A percentile compares a stretch with the other conserved stretches of the same genome.
These are phyloP conservation scores for Brachypodium distachyon DNA, from an alignment of 202 grass and related monocot species.

Conservation along the genomic window DNA sequence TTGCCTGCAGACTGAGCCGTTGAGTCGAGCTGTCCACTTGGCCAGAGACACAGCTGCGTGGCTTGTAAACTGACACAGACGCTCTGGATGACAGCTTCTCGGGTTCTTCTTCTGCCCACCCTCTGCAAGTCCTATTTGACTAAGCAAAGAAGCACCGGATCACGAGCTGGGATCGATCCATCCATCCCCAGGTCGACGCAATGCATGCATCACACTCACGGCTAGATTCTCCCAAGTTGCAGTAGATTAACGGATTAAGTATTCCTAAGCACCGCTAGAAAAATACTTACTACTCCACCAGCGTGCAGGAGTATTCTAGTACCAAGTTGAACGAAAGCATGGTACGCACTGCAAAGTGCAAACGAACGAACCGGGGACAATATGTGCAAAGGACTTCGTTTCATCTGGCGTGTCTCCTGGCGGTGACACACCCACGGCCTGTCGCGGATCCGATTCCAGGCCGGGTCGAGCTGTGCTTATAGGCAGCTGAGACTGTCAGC, in stretches of 20 bases:
- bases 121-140: neutral
- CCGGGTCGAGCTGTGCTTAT: neutral
- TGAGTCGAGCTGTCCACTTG: slow-evolving; percentile 1
- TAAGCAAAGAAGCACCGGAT: neutral
- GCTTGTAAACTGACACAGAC: neutral
- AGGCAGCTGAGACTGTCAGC: neutral
- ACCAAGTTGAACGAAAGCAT: too few species aligned
- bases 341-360: too few species aligned
- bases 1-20: neutral
- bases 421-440: too few species aligned
- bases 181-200: neutral
- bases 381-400: neutral
- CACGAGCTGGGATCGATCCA: neutral
- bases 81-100: neutral
- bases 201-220: neutral
- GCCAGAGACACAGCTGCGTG: neutral
- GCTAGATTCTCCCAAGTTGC: neutral
- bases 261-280: too few species aligned
- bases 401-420: neutral
- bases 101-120: slow-evolving; percentile 3
- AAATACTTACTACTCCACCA: too few species aligned
- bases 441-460: neutral
- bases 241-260: too few species aligned
- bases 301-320: too few species aligned
- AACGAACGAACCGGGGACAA: neutral